Evolutionary conservation across 495 filamentous ascomycete genomes (phyloP).

Genomic region (Penicillium cosmopolitanum): DNA sequence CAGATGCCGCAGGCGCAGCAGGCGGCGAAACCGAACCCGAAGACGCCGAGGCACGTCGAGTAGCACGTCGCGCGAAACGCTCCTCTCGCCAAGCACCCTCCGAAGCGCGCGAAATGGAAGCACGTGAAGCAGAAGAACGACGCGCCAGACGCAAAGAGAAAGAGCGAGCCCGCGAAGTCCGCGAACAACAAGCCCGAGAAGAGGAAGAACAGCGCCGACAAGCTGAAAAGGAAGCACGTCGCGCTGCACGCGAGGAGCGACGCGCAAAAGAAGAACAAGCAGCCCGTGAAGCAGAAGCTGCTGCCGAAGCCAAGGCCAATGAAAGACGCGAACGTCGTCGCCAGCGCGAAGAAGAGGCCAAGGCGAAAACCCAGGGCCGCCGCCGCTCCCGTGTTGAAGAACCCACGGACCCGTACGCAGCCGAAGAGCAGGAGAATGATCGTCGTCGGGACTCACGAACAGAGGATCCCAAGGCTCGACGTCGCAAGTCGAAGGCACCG

Average conservation of each 20-base stretch:
- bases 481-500: constrained; percentile 35
- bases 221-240: constrained; percentile 49
- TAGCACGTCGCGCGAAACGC: constrained; percentile 49
- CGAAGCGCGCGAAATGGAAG: constrained; percentile 48
- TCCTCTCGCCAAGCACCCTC: constrained; percentile 40
- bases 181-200: constrained; percentile 46
- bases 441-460: constrained; percentile 29
- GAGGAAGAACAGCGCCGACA: constrained; percentile 52
- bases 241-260: constrained; percentile 54
- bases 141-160: constrained; percentile 47
- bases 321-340: constrained; percentile 47
- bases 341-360: constrained; percentile 42
- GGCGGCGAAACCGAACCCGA: constrained; percentile 52
- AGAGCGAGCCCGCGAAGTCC: constrained; percentile 42
- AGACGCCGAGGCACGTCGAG: constrained; percentile 54
- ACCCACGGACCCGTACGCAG: constrained; percentile 21
- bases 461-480: constrained; percentile 36
- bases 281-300: constrained; percentile 48
- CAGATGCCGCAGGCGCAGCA: constrained; percentile 38
- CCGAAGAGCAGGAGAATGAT: constrained; percentile 28
- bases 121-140: constrained; percentile 49
- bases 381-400: constrained; percentile 41
- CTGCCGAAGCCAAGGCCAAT: constrained; percentile 43
- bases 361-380: constrained; percentile 34
- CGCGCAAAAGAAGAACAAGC: constrained; percentile 52